These are phyloP conservation scores for Eucalyptus dawsonii DNA, from an alignment of 345 rosid species.

Conservation along the genomic window DNA sequence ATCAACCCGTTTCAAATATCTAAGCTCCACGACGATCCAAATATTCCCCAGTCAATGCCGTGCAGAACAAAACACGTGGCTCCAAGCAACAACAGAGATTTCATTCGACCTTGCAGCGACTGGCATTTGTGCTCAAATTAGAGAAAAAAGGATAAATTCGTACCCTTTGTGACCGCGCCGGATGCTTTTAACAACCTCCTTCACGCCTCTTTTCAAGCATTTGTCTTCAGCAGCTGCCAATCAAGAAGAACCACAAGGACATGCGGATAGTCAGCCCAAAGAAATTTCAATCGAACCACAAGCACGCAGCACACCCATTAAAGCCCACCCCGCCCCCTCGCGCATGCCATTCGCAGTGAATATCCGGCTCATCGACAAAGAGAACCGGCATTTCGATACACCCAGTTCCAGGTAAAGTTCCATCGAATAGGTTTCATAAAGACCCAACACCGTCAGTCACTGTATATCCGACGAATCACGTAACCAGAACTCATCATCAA, in stretches of 20 bases:
- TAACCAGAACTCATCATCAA: not conserved
- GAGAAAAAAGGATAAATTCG: not conserved
- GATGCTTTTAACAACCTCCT: constrained; percentile 92
- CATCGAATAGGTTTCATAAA: not conserved
- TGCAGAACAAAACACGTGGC: not conserved
- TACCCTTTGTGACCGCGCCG: constrained; percentile 88
- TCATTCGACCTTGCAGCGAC: not conserved
- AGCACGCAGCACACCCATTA: not conserved
- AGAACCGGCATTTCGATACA: not conserved
- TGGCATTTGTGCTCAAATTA: not conserved
- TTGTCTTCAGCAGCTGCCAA: constrained; percentile 69
- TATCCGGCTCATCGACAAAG: not conserved
- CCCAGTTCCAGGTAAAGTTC: not conserved
- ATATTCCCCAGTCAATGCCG: not conserved
- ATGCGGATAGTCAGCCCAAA: not conserved
- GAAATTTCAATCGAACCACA: not conserved
- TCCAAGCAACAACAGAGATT: not conserved
- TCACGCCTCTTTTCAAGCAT: constrained; percentile 97
- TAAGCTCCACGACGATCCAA: not conserved
- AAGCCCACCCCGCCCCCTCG: not conserved
- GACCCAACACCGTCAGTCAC: not conserved
- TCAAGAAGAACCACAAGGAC: not conserved
- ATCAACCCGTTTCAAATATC: not conserved
- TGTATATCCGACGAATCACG: not conserved
- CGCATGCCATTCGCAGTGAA: not conserved